phyloP scores from a whole-genome alignment of 495 filamentous ascomycete species.

The Sabuloglossum arenarium region DNA sequence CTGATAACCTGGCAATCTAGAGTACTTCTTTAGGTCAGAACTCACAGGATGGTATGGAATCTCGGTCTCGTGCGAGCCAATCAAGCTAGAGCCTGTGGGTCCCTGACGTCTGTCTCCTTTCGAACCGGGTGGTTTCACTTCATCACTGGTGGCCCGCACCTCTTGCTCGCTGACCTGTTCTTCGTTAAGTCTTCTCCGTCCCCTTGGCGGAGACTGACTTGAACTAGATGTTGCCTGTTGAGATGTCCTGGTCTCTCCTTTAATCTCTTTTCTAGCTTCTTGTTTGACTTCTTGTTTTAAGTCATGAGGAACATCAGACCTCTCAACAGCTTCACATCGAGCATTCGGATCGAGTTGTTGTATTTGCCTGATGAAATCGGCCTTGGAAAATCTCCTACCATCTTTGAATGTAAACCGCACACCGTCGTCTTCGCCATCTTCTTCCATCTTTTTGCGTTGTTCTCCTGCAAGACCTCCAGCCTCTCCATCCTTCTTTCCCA shows the following conservation, averaged over 20 bases:
- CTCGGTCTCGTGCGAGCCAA: background rate
- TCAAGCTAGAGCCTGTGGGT: background rate
- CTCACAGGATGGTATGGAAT: constrained; percentile 3
- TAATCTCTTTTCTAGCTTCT: background rate
- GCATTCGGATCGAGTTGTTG: constrained; percentile 58
- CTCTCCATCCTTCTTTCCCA: constrained; percentile 13
- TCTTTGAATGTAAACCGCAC: constrained; percentile 75
- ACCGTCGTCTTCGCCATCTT: constrained; percentile 46
- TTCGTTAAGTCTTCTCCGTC: background rate
- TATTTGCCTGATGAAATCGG: constrained; percentile 76
- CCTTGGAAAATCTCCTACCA: constrained; percentile 69
- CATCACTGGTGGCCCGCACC: background rate
- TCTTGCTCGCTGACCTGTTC: background rate
- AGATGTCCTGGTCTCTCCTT: background rate
- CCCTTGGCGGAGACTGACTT: background rate
- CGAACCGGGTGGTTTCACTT: background rate
- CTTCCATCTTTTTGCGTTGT: constrained; percentile 13
- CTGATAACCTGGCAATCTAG: background rate
- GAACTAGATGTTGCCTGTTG: background rate
- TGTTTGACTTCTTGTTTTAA: constrained; percentile 18
- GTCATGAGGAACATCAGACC: constrained; percentile 37
- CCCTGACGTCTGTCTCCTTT: background rate
- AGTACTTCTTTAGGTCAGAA: background rate
- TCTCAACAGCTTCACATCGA: constrained; percentile 46
- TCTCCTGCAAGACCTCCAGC: constrained; percentile 17